phyloP scores from a whole-genome alignment of 495 filamentous ascomycete species.

The Podospora comata region DNA sequence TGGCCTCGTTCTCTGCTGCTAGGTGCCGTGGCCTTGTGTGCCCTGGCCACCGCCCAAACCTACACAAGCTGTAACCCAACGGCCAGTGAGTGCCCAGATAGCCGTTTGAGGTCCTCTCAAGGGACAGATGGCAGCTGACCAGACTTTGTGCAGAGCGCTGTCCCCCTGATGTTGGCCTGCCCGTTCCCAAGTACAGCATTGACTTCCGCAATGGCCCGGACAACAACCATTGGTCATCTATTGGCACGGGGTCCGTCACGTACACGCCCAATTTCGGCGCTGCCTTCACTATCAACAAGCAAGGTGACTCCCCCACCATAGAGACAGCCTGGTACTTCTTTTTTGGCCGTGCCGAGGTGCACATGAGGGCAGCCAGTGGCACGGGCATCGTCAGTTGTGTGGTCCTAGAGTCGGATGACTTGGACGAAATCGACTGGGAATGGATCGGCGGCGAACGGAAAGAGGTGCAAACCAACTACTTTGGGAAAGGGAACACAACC shows the following conservation, averaged over 20 bases:
- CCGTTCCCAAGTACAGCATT: slow-evolving; percentile 37
- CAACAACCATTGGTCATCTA: slow-evolving; percentile 61
- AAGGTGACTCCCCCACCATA: slow-evolving; percentile 73
- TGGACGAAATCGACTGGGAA: slow-evolving; percentile 93
- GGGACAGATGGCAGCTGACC: not conserved
- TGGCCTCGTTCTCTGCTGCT: not conserved
- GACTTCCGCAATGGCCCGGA: slow-evolving; percentile 64
- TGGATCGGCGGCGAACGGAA: slow-evolving; percentile 61
- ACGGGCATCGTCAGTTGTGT: slow-evolving; percentile 72
- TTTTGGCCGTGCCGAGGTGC: slow-evolving; percentile 67
- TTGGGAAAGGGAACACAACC: slow-evolving; percentile 79
- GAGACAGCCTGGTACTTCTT: slow-evolving; percentile 68
- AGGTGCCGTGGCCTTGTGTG: slow-evolving; percentile 2
- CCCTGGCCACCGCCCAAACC: slow-evolving; percentile 11
- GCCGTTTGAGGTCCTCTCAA: not conserved
- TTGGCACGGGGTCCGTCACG: slow-evolving; percentile 44
- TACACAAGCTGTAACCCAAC: slow-evolving; percentile 21
- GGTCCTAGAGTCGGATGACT: slow-evolving; percentile 79
- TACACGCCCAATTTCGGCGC: slow-evolving; percentile 62
- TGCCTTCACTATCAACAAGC: slow-evolving; percentile 66
- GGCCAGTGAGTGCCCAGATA: slow-evolving; percentile 6
- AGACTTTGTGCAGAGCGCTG: slow-evolving; percentile 11
- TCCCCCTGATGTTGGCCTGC: slow-evolving; percentile 18
- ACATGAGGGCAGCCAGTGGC: slow-evolving; percentile 62
- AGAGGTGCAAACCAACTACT: slow-evolving; percentile 86